A percentile compares a stretch with the other conserved stretches of the same genome.
Conservation (phyloP, 2,329 filamentous ascomycete species). For the Pezicula rhizophila region DNA sequence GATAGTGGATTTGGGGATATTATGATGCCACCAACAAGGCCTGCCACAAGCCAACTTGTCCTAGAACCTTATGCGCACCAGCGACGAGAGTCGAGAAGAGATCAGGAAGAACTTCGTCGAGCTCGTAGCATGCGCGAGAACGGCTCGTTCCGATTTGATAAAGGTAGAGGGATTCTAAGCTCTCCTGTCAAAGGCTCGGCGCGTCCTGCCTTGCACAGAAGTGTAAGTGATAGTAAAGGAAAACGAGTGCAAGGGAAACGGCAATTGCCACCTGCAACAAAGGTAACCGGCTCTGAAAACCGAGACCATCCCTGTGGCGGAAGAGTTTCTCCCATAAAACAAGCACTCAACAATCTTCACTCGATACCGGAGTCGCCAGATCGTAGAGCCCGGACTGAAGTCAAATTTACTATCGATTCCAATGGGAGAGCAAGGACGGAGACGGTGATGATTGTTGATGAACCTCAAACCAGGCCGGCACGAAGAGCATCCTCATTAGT, state of each 20-base stretch:
- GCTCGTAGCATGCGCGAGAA: conserved; percentile 19
- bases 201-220: conserved; percentile 21
- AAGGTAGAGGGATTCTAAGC: conserved; percentile 21
- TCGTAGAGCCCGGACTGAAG: conserved; percentile 43
- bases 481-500: conserved; percentile 12
- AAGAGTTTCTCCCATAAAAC: conserved; percentile 43
- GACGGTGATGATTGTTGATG: conserved; percentile 21
- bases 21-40: conserved; percentile 18
- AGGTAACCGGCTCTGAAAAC: conserved; percentile 14
- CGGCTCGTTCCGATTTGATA: conserved; percentile 16
- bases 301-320: conserved; percentile 17
- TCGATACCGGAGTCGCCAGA: conserved; percentile 50
- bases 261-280: neutral
- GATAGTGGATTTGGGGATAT: conserved; percentile 19
- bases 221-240: conserved; percentile 23
- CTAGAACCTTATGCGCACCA: conserved; percentile 27
- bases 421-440: conserved; percentile 40
- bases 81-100: conserved; percentile 22
- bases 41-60: conserved; percentile 21
- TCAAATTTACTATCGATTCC: conserved; percentile 59
- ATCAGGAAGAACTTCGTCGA: conserved; percentile 23
- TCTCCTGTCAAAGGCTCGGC: conserved; percentile 24
- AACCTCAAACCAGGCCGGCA: conserved; percentile 9
- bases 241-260: conserved; percentile 17
- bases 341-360: conserved; percentile 42